Evolutionary conservation across 106 monocot genomes (phyloP), one percentile per base, ranked within the genome.

Genomic region (Gastrodia elata): DNA sequence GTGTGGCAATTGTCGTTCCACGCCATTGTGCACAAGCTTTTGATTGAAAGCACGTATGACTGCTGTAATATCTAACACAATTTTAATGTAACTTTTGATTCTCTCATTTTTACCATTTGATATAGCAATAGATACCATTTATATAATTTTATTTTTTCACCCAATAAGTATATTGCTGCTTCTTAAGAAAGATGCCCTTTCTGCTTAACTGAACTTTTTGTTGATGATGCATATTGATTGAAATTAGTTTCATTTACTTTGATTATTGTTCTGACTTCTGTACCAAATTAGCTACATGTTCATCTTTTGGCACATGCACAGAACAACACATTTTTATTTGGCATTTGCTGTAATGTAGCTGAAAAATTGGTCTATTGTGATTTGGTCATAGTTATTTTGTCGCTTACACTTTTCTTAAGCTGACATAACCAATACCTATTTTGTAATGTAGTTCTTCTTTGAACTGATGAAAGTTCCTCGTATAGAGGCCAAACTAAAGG

Each of bases 381-480:
- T 48, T 48, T 48, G 48, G 4, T 48, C 48, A 48, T 48, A 3
- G 3, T 48, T 48, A 48, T 15, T 48, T 48, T 18, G 14, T 48
- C 14, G 14, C 48, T 13, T 48, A 16, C 7, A n/a, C n/a, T n/a
- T 13, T 48, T 48, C 2, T 18, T 48, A 16, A 48, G 20, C 48
- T 65, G 33, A 4, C 16, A 16, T 67, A 67, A 67, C 36, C 18
- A 36, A 1, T 37, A 6, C 20, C 0, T 67, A 22, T 67, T 58
- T 56, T 58, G n/a, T 39, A 2, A 20, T 61, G 30, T 20, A 79
- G 79, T 79, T 74, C 46, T 79, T 79, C 43, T 37, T 73, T 10
- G 79, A 74, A 40, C 24, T 79, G 52, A 79, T 79, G 73, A 74
- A 79, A 52, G 79, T 79, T 68, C 79, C 79, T 10, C 35, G 79